Percentiles rank a stretch among this genome's conserved stretches.
phyloP scores from a whole-genome alignment of 148 eudicot species.

The Agrostemma githago region DNA sequence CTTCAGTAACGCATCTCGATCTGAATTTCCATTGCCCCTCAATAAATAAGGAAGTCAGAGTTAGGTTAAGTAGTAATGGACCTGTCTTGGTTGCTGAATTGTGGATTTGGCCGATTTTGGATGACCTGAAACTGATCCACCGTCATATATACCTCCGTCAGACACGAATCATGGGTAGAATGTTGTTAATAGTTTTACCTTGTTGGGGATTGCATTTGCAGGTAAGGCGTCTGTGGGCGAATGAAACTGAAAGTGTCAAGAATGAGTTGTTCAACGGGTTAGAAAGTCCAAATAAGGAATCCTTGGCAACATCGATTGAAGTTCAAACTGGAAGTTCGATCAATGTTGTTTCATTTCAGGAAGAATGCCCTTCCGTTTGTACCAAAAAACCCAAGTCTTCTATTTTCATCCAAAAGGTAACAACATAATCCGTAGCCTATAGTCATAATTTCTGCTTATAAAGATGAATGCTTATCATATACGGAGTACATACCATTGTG shows the following conservation, averaged over 20 bases:
- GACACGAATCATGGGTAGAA: not conserved
- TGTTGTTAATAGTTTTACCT: not conserved
- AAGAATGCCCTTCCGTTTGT: slow-evolving; percentile 28
- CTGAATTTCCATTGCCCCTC: no score
- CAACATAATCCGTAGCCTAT: not conserved
- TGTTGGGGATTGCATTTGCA: slow-evolving; percentile 23
- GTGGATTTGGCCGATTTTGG: no score
- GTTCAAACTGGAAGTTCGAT: slow-evolving; percentile 67
- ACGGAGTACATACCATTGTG: no score
- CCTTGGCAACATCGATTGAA: slow-evolving; percentile 69
- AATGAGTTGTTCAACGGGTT: slow-evolving; percentile 27
- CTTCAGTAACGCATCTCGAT: not conserved
- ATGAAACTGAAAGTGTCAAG: slow-evolving; percentile 15
- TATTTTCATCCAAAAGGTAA: slow-evolving; percentile 53
- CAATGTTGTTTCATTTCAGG: slow-evolving; percentile 37
- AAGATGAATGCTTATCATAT: no score
- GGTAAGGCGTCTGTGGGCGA: slow-evolving; percentile 35
- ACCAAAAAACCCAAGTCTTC: slow-evolving; percentile 37
- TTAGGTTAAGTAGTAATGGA: no score
- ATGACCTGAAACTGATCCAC: not conserved
- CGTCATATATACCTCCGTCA: not conserved
- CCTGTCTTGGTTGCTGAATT: no score
- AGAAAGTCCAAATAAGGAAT: slow-evolving; percentile 43
- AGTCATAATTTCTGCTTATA: no score
- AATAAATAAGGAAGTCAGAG: no score